Evolutionary conservation across 441 rosid genomes (phyloP).

Genomic region (Adansonia grandidieri): DNA sequence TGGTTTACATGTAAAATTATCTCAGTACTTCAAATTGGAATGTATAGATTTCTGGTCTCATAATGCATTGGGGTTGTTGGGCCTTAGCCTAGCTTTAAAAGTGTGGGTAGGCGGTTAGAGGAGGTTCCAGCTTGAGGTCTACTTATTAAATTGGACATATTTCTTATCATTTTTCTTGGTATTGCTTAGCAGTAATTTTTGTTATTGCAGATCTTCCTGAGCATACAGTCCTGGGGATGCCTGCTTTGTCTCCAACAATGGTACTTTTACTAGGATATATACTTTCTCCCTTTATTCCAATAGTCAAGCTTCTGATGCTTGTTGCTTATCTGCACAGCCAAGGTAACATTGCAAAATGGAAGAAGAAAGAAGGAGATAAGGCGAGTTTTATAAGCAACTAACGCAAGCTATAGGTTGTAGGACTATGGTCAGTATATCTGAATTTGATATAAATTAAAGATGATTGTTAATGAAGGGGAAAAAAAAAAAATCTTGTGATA

Average conservation of each 20-base stretch:
- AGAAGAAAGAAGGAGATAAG: conserved; percentile 96
- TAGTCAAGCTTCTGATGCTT: conserved; percentile 32
- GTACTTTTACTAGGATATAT: conserved; percentile 43
- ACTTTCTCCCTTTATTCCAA: conserved; percentile 30
- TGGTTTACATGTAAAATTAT: neutral
- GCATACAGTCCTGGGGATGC: conserved; percentile 81
- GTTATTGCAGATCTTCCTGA: conserved; percentile 53
- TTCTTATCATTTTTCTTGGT: neutral
- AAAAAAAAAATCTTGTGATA: conserved; percentile 15
- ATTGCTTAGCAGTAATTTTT: conserved; percentile 24
- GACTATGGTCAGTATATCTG: conserved; percentile 8
- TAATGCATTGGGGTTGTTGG: conserved; percentile 10
- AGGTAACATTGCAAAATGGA: conserved; percentile 91
- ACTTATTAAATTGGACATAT: conserved; percentile 2
- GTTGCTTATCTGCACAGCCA: conserved; percentile 68
- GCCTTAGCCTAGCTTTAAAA: conserved; percentile 18
- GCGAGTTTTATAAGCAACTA: conserved; percentile 44
- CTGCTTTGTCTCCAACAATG: conserved; percentile 97
- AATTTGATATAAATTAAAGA: conserved; percentile 27
- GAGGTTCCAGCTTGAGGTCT: neutral
- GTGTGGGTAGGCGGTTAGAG: neutral
- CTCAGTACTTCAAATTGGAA: conserved; percentile 4
- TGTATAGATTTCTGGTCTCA: conserved; percentile 9
- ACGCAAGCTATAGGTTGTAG: neutral
- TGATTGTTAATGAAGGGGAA: conserved; percentile 11